Evolutionary conservation across 2,329 filamentous ascomycete genomes (phyloP).

Genomic region (Ophiostoma triangulosporum): DNA sequence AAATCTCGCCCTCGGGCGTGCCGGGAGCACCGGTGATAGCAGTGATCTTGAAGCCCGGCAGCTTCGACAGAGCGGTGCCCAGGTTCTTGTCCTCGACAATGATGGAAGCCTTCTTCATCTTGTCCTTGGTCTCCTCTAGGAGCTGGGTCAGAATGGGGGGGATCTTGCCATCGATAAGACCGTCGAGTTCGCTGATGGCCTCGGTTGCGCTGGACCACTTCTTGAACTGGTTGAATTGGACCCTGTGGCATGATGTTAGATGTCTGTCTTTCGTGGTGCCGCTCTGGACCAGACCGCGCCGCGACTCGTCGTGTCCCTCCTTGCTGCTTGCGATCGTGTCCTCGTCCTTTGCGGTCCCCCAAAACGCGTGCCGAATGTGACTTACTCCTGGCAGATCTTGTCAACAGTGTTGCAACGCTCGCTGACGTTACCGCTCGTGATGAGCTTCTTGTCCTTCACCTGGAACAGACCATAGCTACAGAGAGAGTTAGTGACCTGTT

Average conservation of each 20-base stretch:
- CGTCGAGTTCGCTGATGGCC: constrained; percentile 80
- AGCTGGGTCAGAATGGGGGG: constrained; percentile 72
- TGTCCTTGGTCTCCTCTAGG: constrained; percentile 82
- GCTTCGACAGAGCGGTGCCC: constrained; percentile 79
- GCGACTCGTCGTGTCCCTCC: background rate
- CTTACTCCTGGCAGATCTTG: constrained; percentile 74
- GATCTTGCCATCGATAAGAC: constrained; percentile 86
- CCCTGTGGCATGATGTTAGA: constrained; percentile 30
- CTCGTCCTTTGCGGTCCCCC: background rate
- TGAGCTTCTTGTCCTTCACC: constrained; percentile 94
- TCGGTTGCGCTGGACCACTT: constrained; percentile 92
- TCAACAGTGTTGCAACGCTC: constrained; percentile 63
- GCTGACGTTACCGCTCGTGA: constrained; percentile 73
- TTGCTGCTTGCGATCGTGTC: background rate
- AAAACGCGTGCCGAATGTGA: constrained; percentile 15
- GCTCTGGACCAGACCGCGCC: background rate
- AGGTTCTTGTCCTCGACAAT: constrained; percentile 91
- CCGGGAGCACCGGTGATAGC: constrained; percentile 69
- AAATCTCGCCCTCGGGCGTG: constrained; percentile 72
- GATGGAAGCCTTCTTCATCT: constrained; percentile 81
- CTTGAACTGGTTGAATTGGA: constrained; percentile 93
- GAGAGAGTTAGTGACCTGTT: constrained; percentile 21
- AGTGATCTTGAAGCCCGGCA: constrained; percentile 75
- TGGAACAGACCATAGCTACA: constrained; percentile 92
- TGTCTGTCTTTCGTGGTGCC: background rate